These are phyloP conservation scores for Xylaria intraflava DNA, from an alignment of 495 filamentous ascomycete species.

Conservation along the genomic window DNA sequence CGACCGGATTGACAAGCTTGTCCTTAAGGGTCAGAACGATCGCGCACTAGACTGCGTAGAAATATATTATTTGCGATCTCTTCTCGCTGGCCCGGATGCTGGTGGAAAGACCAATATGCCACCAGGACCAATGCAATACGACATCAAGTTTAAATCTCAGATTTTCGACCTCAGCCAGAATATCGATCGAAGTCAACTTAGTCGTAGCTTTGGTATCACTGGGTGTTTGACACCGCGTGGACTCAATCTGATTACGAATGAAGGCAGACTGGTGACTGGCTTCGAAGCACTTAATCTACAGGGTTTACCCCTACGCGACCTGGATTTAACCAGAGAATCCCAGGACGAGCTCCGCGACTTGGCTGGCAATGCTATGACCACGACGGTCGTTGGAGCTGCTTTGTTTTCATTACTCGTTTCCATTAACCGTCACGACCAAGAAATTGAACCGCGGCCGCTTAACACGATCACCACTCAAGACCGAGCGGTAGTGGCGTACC, in stretches of 20 bases:
- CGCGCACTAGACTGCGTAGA: slow-evolving; percentile 66
- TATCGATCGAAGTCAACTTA: slow-evolving; percentile 47
- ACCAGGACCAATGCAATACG: slow-evolving; percentile 27
- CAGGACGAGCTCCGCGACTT: slow-evolving; percentile 62
- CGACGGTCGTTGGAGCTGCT: slow-evolving; percentile 62
- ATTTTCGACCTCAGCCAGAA: slow-evolving; percentile 69
- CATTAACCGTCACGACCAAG: slow-evolving; percentile 18
- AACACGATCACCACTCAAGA: not conserved
- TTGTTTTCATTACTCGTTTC: slow-evolving; percentile 41
- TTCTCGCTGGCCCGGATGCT: not conserved
- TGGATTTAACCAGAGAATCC: slow-evolving; percentile 58
- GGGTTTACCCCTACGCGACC: slow-evolving; percentile 57
- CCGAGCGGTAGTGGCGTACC: not conserved
- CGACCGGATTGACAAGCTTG: slow-evolving; percentile 45
- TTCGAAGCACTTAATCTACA: slow-evolving; percentile 63
- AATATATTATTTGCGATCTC: slow-evolving; percentile 47
- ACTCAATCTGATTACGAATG: slow-evolving; percentile 54
- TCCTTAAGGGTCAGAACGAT: slow-evolving; percentile 30
- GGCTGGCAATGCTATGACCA: slow-evolving; percentile 80
- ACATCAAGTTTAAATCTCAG: slow-evolving; percentile 59
- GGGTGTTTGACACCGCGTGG: slow-evolving; percentile 68
- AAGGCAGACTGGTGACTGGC: slow-evolving; percentile 58
- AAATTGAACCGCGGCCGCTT: slow-evolving; percentile 1
- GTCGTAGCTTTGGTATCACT: slow-evolving; percentile 47
- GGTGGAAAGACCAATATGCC: not conserved